Conservation (phyloP, 805 yeast genomes). For the Zygosaccharomyces lentus region DNA sequence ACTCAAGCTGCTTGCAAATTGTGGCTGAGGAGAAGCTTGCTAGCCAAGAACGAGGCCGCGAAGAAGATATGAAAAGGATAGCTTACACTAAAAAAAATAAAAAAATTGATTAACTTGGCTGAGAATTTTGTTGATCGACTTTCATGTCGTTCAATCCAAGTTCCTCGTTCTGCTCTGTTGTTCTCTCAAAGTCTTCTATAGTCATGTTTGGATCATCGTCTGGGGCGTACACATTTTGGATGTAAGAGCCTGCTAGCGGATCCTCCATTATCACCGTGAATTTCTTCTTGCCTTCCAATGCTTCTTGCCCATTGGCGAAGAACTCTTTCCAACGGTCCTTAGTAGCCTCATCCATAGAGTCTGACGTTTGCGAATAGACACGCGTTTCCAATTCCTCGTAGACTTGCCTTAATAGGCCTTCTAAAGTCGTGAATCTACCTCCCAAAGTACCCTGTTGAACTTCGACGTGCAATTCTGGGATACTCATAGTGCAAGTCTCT, state of each 20-base stretch:
- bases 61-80: no score
- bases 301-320: slow-evolving; percentile 68
- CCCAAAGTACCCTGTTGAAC: slow-evolving; percentile 95
- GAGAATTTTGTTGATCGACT: slow-evolving; percentile 21
- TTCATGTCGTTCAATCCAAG: slow-evolving; percentile 63
- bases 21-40: no score
- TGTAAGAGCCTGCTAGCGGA: slow-evolving; percentile 91
- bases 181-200: slow-evolving; percentile 86
- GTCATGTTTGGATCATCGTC: slow-evolving; percentile 96
- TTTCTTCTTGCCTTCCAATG: slow-evolving; percentile 72
- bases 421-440: slow-evolving; percentile 95
- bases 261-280: slow-evolving; percentile 90
- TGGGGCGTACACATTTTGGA: slow-evolving; percentile 98
- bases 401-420: slow-evolving; percentile 87
- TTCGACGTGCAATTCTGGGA: slow-evolving; percentile 88
- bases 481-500: slow-evolving; percentile 80
- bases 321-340: slow-evolving; percentile 79
- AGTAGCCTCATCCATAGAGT: slow-evolving; percentile 80
- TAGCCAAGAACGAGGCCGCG: no score
- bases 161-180: slow-evolving; percentile 83
- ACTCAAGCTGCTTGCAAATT: not conserved
- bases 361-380: slow-evolving; percentile 82
- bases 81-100: not conserved
- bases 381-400: slow-evolving; percentile 81
- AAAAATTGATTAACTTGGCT: not conserved